Conservation (phyloP, 305 asterid species). For the Fraxinus sp. region DNA sequence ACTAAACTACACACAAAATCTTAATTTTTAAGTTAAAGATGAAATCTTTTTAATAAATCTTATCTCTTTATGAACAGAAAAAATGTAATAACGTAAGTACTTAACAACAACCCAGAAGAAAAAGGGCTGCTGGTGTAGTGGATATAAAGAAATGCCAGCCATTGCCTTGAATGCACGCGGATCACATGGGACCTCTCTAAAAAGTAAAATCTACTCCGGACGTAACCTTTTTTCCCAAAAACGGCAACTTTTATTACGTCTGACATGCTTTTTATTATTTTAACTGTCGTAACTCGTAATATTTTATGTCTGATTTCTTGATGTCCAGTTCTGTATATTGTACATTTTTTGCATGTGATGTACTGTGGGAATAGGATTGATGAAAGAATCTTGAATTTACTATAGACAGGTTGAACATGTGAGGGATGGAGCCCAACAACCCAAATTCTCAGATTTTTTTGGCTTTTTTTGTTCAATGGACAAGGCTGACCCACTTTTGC, state of each 20-base stretch:
- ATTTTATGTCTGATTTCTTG: background rate
- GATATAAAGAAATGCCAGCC: constrained; percentile 33
- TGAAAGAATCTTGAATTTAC: background rate
- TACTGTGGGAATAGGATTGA: background rate
- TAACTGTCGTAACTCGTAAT: background rate
- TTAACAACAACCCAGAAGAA: background rate
- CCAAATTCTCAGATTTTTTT: background rate
- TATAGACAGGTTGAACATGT: background rate
- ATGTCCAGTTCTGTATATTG: background rate
- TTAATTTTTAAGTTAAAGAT: background rate
- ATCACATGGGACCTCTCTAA: constrained; percentile 18
- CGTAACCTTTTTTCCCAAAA: background rate
- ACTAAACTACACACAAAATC: background rate
- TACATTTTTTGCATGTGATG: background rate
- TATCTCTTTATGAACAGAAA: constrained; percentile 10
- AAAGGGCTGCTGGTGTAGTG: constrained; percentile 29
- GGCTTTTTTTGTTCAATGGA: background rate
- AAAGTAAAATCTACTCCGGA: background rate
- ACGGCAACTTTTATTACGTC: background rate
- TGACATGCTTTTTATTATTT: background rate
- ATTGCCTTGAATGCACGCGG: constrained; percentile 29
- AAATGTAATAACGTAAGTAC: background rate
- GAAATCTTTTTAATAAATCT: constrained; percentile 10
- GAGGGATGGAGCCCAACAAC: background rate
- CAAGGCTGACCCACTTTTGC: background rate